phyloP scores from a whole-genome alignment of 2,329 filamentous ascomycete genomes.

The Zarea fungicola region DNA sequence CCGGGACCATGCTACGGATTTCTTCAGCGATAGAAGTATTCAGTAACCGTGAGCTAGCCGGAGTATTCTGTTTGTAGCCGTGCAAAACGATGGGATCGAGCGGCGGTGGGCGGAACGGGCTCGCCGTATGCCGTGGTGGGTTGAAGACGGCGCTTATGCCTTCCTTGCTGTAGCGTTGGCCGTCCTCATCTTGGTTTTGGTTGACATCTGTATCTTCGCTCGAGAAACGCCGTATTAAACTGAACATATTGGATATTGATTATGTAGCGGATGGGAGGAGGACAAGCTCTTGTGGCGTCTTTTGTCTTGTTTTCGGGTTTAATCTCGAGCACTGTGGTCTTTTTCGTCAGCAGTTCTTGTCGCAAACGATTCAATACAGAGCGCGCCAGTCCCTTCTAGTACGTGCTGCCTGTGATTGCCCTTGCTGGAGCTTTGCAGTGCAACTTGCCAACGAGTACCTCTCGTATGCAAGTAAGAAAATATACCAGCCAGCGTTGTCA shows the following conservation, averaged over 20 bases:
- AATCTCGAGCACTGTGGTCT: no score
- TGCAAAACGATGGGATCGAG: constrained; percentile 72
- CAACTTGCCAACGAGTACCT: no score
- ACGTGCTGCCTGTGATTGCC: no score
- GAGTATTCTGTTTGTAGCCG: constrained; percentile 59
- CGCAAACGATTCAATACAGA: no score
- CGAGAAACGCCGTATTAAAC: constrained; percentile 63
- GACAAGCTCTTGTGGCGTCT: neutral
- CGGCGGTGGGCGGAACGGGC: constrained; percentile 82
- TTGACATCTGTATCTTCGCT: constrained; percentile 36
- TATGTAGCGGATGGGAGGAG: neutral
- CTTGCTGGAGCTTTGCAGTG: no score
- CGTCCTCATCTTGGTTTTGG: constrained; percentile 22
- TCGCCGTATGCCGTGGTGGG: constrained; percentile 52
- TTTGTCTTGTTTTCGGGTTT: constrained; percentile 1
- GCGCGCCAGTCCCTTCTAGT: no score
- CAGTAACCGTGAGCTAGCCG: constrained; percentile 59
- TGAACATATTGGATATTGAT: constrained; percentile 39
- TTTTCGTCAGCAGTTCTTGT: no score
- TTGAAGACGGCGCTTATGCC: constrained; percentile 54
- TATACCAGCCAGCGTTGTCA: neutral
- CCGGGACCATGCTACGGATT: constrained; percentile 81
- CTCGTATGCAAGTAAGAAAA: neutral
- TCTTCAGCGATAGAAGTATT: constrained; percentile 77
- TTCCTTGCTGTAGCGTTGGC: constrained; percentile 27